phyloP scores from a whole-genome alignment of 345 rosid genomes.

The Murraya paniculata region DNA sequence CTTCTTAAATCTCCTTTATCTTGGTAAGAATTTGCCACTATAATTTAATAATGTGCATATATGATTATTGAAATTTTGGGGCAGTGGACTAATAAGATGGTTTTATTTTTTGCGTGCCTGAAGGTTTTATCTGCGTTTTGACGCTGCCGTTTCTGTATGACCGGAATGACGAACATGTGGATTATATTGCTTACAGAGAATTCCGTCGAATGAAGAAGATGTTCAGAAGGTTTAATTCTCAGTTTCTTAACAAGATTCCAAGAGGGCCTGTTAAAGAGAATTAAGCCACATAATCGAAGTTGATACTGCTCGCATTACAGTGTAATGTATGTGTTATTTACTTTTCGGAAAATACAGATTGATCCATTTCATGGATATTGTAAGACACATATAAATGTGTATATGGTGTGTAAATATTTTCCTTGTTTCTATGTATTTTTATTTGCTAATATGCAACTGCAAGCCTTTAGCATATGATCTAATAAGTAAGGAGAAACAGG shows the following conservation, averaged over 20 bases:
- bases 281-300: neutral
- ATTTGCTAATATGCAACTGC: neutral
- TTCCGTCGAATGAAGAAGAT: conserved; percentile 38
- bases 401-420: neutral
- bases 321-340: neutral
- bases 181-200: conserved; percentile 35
- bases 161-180: conserved; percentile 63
- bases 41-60: neutral
- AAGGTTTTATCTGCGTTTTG: conserved; percentile 52
- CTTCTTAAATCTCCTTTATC: conserved; percentile 70
- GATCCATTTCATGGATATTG: neutral
- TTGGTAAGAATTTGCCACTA: conserved; percentile 45
- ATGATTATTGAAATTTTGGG: neutral
- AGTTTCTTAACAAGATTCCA: conserved; percentile 76
- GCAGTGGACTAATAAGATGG: neutral
- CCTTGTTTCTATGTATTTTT: neutral
- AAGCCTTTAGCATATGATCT: too few species aligned
- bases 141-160: conserved; percentile 68
- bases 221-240: conserved; percentile 45
- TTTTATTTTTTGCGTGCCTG: neutral
- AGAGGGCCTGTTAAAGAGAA: conserved; percentile 57
- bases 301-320: neutral
- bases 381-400: neutral
- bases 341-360: too few species aligned
- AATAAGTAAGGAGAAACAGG: too few species aligned